Evolutionary conservation across 306 rosid genomes (phyloP).

Genomic region (Quercus suber): DNA sequence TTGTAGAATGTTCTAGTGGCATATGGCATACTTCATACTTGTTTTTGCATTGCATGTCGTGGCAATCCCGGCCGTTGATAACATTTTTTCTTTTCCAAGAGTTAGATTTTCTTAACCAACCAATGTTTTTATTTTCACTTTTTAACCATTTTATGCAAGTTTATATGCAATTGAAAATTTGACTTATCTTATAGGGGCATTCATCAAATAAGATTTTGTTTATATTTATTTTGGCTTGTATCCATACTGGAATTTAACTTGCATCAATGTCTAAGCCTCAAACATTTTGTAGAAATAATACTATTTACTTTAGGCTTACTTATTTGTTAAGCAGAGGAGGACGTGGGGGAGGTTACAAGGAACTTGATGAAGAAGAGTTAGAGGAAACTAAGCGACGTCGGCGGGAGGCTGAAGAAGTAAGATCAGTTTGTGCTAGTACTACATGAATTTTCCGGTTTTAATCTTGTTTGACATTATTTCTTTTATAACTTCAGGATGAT

Average conservation of each 20-base stretch:
- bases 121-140: neutral
- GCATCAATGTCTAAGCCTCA: neutral
- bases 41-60: neutral
- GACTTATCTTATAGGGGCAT: neutral
- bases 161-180: neutral
- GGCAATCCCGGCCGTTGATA: neutral
- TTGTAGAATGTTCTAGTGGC: neutral
- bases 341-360: constrained; percentile 98
- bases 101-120: neutral
- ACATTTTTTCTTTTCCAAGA: neutral
- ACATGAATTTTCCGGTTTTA: neutral
- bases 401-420: constrained; percentile 91
- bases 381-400: constrained; percentile 95
- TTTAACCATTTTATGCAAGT: neutral
- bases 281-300: constrained; percentile 4
- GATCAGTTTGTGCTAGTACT: constrained; percentile 27
- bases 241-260: neutral
- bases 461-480: constrained; percentile 16
- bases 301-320: constrained; percentile 19
- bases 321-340: constrained; percentile 72
- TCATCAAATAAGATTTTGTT: neutral
- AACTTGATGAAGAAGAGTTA: constrained; percentile 96
- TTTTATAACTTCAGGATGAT: constrained; percentile 62
- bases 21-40: neutral
- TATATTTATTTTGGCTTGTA: neutral